These are phyloP conservation scores for Chlorella sp. DNA, from an alignment of 139 green algal genomes.

Conservation along the genomic window DNA sequence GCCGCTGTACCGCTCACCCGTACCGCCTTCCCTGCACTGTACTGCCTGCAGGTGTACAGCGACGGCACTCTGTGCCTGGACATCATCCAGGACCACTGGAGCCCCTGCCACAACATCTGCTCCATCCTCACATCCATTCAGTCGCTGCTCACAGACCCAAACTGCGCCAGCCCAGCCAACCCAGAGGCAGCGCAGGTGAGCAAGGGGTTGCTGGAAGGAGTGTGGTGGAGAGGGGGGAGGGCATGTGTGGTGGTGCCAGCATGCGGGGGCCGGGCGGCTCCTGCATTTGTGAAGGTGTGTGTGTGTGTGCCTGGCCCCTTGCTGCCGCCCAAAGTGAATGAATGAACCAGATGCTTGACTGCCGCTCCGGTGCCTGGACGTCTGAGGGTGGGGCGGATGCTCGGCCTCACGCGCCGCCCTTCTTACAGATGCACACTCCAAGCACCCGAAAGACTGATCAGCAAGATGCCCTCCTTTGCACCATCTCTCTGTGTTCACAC, in stretches of 20 bases:
- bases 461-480: too few species aligned
- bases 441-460: too few species aligned
- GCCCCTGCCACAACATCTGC: slow-evolving; percentile 89
- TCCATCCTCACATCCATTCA: slow-evolving; percentile 85
- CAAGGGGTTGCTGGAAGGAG: background rate
- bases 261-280: background rate
- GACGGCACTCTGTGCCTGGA: slow-evolving; percentile 96
- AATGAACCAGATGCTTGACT: too few species aligned
- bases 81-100: slow-evolving; percentile 94
- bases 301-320: too few species aligned
- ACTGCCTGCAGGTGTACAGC: slow-evolving; percentile 56
- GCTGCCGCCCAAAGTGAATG: too few species aligned
- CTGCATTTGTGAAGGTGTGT: background rate
- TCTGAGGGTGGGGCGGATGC: too few species aligned
- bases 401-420: too few species aligned
- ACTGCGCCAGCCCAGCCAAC: slow-evolving; percentile 90
- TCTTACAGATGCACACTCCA: background rate
- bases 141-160: slow-evolving; percentile 91
- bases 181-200: slow-evolving; percentile 84
- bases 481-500: too few species aligned
- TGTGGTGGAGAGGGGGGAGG: background rate
- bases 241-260: background rate
- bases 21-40: background rate
- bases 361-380: too few species aligned
- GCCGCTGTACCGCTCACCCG: background rate